Percentiles rank a stretch among this genome's conserved stretches.
Conservation (phyloP, 352 stramenopile species). For the Hyaloperonospora brassicae region DNA sequence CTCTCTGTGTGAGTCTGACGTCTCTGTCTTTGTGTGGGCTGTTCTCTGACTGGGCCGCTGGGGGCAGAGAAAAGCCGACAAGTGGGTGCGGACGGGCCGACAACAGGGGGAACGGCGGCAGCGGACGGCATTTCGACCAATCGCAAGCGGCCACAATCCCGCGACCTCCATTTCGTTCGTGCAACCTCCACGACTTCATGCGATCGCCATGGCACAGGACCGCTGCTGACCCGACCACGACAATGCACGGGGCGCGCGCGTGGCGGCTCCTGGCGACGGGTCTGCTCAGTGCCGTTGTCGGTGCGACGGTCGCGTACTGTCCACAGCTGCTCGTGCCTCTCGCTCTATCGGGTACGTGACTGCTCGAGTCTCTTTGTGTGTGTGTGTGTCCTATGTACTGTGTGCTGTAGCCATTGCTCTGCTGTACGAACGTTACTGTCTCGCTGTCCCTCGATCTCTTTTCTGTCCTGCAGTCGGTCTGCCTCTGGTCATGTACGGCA, state of each 20-base stretch:
- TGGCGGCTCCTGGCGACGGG: no score
- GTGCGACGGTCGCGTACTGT: no score
- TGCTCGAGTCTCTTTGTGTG: no score
- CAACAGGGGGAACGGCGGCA: constrained; percentile 20
- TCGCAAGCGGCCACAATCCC: constrained; percentile 12
- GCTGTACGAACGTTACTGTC: no score
- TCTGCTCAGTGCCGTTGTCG: no score
- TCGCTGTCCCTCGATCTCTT: not conserved
- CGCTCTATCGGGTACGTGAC: no score
- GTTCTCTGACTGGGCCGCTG: constrained; percentile 23
- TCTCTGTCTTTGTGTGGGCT: constrained; percentile 3
- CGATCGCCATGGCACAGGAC: not conserved
- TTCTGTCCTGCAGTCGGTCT: not conserved
- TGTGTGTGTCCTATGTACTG: no score
- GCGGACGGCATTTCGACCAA: constrained; percentile 26
- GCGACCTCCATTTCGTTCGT: constrained; percentile 13
- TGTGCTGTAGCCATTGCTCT: no score
- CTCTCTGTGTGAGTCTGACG: no score
- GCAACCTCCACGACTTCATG: constrained; percentile 7
- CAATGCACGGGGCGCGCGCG: no score
- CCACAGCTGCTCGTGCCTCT: no score
- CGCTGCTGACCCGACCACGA: not conserved
- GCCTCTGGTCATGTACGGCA: not conserved
- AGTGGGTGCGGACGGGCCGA: not conserved
- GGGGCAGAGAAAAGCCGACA: constrained; percentile 10